phyloP scores from a whole-genome alignment of 371 early-diverging fungal species.

The Rhizomucor miehei region DNA sequence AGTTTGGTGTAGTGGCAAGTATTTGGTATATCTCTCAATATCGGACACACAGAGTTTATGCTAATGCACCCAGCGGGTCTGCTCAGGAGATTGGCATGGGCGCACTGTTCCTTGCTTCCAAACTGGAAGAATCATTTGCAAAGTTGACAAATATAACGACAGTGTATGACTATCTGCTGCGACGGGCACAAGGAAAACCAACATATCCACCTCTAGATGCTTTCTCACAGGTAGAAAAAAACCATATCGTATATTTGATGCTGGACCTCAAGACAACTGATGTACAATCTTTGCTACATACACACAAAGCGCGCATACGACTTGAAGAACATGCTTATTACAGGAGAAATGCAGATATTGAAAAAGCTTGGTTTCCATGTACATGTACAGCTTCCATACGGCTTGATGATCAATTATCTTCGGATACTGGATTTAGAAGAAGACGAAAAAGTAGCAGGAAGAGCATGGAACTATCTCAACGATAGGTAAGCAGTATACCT shows the following conservation, averaged over 20 bases:
- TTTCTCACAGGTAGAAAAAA: slow-evolving; percentile 50
- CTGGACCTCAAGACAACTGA: no score
- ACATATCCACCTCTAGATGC: slow-evolving; percentile 54
- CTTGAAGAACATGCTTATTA: slow-evolving; percentile 72
- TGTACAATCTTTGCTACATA: slow-evolving; percentile 1
- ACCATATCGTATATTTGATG: no score
- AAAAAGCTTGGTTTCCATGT: slow-evolving; percentile 90
- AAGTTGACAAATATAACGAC: slow-evolving; percentile 75
- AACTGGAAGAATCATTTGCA: slow-evolving; percentile 85
- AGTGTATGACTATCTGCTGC: slow-evolving; percentile 70
- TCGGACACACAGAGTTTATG: no score
- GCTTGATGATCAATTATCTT: slow-evolving; percentile 90
- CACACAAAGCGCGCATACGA: slow-evolving; percentile 60
- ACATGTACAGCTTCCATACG: slow-evolving; percentile 93
- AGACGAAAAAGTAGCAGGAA: slow-evolving; percentile 68
- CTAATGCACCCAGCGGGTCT: no score
- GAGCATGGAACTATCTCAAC: slow-evolving; percentile 90
- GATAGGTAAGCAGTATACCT: no score
- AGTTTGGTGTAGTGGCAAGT: slow-evolving; percentile 69
- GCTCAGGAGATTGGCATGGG: slow-evolving; percentile 80
- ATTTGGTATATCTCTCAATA: not conserved
- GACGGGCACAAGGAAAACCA: slow-evolving; percentile 48
- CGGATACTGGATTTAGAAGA: slow-evolving; percentile 76
- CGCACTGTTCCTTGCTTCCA: slow-evolving; percentile 85
- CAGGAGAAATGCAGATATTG: slow-evolving; percentile 86